Conservation (phyloP, 441 rosid species). For the Populus trichocarpa region DNA sequence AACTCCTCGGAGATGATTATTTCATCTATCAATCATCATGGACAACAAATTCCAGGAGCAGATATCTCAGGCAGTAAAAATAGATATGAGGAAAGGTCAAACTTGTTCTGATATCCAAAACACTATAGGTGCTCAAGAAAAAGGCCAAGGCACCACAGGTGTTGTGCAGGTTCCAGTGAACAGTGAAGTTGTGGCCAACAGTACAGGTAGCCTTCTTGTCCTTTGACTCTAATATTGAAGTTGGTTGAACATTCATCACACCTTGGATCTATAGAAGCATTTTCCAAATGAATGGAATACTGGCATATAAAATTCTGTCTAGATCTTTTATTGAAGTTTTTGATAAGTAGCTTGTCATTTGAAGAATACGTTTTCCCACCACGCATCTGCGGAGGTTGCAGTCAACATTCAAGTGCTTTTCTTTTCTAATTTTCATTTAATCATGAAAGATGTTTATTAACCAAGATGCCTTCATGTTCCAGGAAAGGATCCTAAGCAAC, state of each 20-base stretch:
- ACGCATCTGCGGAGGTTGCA: slow-evolving; percentile 13
- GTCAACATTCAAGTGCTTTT: background rate
- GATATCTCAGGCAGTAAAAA: slow-evolving; percentile 18
- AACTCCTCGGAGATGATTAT: slow-evolving; percentile 19
- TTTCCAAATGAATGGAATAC: background rate
- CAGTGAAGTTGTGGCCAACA: slow-evolving; percentile 26
- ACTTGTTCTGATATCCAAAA: slow-evolving; percentile 16
- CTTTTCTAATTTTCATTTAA: slow-evolving; percentile 11
- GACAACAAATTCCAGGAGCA: slow-evolving; percentile 9
- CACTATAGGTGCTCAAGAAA: background rate
- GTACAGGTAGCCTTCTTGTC: slow-evolving; percentile 27
- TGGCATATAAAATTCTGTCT: background rate
- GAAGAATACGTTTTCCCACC: background rate
- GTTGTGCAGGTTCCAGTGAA: slow-evolving; percentile 20
- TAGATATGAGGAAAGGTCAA: slow-evolving; percentile 15
- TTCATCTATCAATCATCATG: slow-evolving; percentile 13
- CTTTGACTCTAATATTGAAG: background rate
- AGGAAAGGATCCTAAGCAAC: slow-evolving; percentile 35
- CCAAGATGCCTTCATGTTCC: slow-evolving; percentile 17
- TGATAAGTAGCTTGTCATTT: background rate
- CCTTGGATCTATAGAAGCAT: background rate
- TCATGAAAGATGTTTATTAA: background rate
- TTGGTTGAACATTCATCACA: background rate
- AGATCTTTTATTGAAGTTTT: background rate
- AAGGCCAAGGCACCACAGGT: slow-evolving; percentile 10